phyloP scores from a whole-genome alignment of 192 early-diverging fungal species.

The Backusella liffmaniae region DNA sequence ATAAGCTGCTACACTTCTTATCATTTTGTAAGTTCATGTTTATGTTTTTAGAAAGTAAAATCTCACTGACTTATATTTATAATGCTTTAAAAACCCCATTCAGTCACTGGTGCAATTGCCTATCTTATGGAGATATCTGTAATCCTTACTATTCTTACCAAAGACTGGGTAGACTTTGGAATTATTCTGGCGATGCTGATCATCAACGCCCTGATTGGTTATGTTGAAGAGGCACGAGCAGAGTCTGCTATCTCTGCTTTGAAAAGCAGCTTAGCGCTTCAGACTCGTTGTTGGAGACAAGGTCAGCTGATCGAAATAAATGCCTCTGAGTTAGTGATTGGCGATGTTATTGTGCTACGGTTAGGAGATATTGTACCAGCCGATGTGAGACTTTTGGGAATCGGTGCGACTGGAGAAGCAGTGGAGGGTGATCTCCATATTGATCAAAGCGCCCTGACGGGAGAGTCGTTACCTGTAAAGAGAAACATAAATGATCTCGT shows the following conservation, averaged over 20 bases:
- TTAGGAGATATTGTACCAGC: conserved; percentile 80
- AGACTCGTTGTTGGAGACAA: conserved; percentile 59
- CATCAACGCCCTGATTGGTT: conserved; percentile 71
- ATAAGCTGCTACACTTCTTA: conserved; percentile 45
- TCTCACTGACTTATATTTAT: conserved; percentile 11
- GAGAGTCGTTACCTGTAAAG: conserved; percentile 67
- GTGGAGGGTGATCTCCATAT: conserved; percentile 56
- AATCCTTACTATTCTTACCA: conserved; percentile 58
- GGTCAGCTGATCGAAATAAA: conserved; percentile 49
- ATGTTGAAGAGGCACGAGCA: conserved; percentile 68
- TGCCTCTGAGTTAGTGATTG: conserved; percentile 58
- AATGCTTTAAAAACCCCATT: conserved; percentile 21
- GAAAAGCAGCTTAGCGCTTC: conserved; percentile 70
- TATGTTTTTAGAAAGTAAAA: conserved; percentile 9
- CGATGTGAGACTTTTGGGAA: conserved; percentile 56
- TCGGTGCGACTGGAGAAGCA: conserved; percentile 49
- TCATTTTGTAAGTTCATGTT: conserved; percentile 41
- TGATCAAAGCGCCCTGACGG: conserved; percentile 73
- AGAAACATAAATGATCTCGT: conserved; percentile 59
- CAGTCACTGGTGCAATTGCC: conserved; percentile 63
- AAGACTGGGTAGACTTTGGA: conserved; percentile 59
- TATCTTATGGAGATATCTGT: conserved; percentile 58
- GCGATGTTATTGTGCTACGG: conserved; percentile 71
- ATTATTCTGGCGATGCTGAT: conserved; percentile 58
- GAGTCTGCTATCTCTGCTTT: conserved; percentile 72